These are phyloP conservation scores for Tylopilus rubrobrunneus DNA, from an alignment of 768 basidiomycete species.

Conservation along the genomic window DNA sequence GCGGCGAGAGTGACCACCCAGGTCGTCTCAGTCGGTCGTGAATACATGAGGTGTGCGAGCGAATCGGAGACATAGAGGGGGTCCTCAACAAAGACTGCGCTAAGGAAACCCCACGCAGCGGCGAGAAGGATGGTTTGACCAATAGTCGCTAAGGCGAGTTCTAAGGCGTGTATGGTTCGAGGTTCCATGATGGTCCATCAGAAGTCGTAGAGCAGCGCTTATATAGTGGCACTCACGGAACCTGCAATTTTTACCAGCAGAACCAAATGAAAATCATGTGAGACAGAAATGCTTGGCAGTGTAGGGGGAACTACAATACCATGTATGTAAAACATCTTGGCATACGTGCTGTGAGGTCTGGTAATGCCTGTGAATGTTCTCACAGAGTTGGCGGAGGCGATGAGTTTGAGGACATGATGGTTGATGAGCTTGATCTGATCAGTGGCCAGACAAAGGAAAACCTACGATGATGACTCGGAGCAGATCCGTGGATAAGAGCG, in stretches of 20 bases:
- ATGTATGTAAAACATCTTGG: too few species aligned
- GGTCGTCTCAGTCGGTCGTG: not conserved
- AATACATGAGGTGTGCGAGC: too few species aligned
- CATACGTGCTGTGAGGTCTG: too few species aligned
- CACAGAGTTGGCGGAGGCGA: too few species aligned
- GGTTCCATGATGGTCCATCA: not conserved
- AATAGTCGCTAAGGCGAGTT: not conserved
- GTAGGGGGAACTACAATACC: too few species aligned
- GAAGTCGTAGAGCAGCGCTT: not conserved
- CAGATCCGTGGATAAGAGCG: too few species aligned
- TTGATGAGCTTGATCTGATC: too few species aligned
- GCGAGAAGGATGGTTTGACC: conserved; percentile 1
- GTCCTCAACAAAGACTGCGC: not conserved
- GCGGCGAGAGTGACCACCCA: not conserved
- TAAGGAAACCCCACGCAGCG: not conserved
- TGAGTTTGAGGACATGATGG: too few species aligned
- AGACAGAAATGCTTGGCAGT: not conserved
- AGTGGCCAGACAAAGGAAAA: too few species aligned
- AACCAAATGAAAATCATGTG: not conserved
- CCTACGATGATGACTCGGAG: too few species aligned
- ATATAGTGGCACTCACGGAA: not conserved
- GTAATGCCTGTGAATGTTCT: too few species aligned
- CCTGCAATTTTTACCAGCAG: too few species aligned
- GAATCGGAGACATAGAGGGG: not conserved
- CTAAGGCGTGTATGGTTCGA: not conserved